Base-by-base conservation (phyloP, 805 yeast species). In the Naumovozyma dairenensis region DNA sequence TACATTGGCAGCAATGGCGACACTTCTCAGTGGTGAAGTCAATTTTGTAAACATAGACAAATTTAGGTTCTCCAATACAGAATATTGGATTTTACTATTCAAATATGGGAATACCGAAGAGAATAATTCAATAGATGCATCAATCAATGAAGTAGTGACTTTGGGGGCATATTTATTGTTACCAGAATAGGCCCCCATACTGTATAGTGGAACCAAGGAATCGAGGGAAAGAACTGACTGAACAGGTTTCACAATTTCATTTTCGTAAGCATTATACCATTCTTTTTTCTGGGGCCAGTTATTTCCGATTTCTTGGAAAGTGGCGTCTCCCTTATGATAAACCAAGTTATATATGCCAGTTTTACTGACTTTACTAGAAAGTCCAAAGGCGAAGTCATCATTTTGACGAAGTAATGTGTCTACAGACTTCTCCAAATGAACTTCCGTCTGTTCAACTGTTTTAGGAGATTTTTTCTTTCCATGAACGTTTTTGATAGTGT, bases 11-110 rank as follows among this genome's bases (percentile, higher is more conserved):
- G 68, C 55, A 6, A 80, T 64, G 0, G 87, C 82, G 0, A 55
- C 52, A 13, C 55, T 51, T 24, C 67, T 57, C 6, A 61, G 48
- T 2, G 55, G 43, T 4, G 48, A 50, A 2, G 58, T 48, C 4
- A 51, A 43, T 34, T 66, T 58, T 19, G 72, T 63, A 31, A 71
- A 61, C 24, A 78, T 40, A 13, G 69, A 64, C 3, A 78, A 63
- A 43, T 86, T 69, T 40, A 92, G 57, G 34, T 77, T 82, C 48
- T 89, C 96, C 15, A 92, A 57, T n/a, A 92, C 66, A 1, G 96
- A 85, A 37, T 80, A 77, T 49, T 89, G 96, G 34, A 92, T 80
- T 40, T 84, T 82, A 4, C 73, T 59, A 6, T 87, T 74, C 44
- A 89, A 69, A 37, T 67, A 63, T 0, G 93, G 83, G 43, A 89